Evolutionary conservation across 2,329 filamentous ascomycete species (phyloP), one percentile per base, ranked within the genome.

Genomic region (Bipolaris cookei): DNA sequence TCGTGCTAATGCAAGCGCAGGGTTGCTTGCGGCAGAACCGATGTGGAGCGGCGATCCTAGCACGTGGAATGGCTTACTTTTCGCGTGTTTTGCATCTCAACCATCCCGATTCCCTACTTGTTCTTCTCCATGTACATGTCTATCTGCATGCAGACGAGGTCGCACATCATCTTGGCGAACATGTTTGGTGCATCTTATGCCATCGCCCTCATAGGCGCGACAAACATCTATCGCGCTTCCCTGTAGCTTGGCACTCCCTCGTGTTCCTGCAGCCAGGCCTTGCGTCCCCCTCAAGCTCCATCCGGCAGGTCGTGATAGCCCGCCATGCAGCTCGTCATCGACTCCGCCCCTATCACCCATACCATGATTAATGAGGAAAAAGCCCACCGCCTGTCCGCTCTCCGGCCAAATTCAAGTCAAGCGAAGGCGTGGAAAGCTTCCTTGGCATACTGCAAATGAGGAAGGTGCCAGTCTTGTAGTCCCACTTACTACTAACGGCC

Each of bases 351-450:
- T 66, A 67, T 66, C 63, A 54, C 51, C 38, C 10, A 56, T 39
- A 34, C 37, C 52, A 45, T 48, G 39, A 58, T 63, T 61, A 54
- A 56, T 45, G 45, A 42, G 53, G 59, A 56, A 57, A 59, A 62
- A 56, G 35, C 51, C 49, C 56, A 62, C 54, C 57, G 41, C 56
- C 21, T 47, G 54, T 51, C 51, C 47, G 61, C 59, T 42, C 16
- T 23, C 56, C 62, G 59, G 59, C 54, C 63, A 57, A 43, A 59
- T 58, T 51, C 56, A 66, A 43, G 55, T 51, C 51, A 55, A 58
- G 49, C 62, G 59, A 68, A 68, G 67, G 52, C 58, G 48, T 48
- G 59, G 54, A 60, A 65, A 64, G 63, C 61, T 64, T 63, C 44
- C 64, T 68, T 69, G 65, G 65, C 64, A 57, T 20, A 35, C 28